These are phyloP conservation scores for Nevesoporus exiguus DNA, from an alignment of 768 basidiomycete species.

Conservation along the genomic window DNA sequence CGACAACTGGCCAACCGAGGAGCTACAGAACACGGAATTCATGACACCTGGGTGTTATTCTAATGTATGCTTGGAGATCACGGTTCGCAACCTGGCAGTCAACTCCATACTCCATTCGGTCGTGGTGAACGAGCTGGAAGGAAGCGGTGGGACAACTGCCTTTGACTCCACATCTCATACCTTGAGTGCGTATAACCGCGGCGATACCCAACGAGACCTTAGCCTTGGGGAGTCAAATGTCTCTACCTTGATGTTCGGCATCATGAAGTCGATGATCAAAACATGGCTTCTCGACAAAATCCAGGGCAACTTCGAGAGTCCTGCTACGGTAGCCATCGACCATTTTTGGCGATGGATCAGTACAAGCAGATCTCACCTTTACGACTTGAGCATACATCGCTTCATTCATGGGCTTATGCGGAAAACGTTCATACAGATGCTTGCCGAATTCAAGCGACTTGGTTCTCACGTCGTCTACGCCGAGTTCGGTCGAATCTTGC, in stretches of 20 bases:
- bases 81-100: conserved; percentile 88
- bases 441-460: conserved; percentile 93
- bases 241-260: conserved; percentile 80
- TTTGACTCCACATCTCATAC: conserved; percentile 93
- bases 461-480: conserved; percentile 93
- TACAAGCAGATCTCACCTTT: conserved; percentile 79
- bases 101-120: conserved; percentile 93
- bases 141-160: conserved; percentile 87
- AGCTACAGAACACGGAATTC: conserved; percentile 83
- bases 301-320: conserved; percentile 59
- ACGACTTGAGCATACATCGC: conserved; percentile 88
- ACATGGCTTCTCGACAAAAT: conserved; percentile 88
- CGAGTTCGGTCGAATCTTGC: conserved; percentile 85
- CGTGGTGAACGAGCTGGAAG: conserved; percentile 95
- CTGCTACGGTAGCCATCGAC: conserved; percentile 71
- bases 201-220: conserved; percentile 56
- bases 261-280: conserved; percentile 86
- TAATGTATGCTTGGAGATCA: conserved; percentile 89
- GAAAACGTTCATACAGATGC: conserved; percentile 94
- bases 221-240: conserved; percentile 88
- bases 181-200: conserved; percentile 80
- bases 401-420: conserved; percentile 96
- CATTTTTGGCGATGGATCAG: conserved; percentile 99
- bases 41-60: conserved; percentile 81
- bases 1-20: conserved; percentile 73